Conservation (phyloP, 768 basidiomycete genomes). For the Tubosaeta sp. region DNA sequence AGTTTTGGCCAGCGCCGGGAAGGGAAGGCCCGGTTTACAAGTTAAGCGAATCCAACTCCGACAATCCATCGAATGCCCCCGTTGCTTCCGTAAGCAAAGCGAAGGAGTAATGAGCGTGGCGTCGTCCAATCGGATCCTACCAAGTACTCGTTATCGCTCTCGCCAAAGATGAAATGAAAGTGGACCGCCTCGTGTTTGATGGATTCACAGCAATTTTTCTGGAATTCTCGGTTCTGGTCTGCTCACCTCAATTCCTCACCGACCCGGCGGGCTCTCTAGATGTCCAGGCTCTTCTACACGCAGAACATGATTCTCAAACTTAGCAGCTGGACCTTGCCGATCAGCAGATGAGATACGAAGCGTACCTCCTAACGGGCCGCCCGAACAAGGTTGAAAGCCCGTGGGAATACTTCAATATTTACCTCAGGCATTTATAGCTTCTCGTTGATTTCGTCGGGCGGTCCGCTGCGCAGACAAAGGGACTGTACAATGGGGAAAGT, state of each 20-base stretch:
- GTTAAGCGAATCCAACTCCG: constrained; percentile 2
- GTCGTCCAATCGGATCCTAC: constrained; percentile 2
- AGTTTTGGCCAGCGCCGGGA: not conserved
- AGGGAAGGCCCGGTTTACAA: not conserved
- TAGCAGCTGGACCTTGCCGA: not conserved
- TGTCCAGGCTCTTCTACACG: not conserved
- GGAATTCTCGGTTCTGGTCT: not conserved
- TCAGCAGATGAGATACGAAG: not conserved
- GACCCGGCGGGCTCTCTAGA: not conserved
- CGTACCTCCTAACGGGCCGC: not conserved
- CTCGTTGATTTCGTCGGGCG: not conserved
- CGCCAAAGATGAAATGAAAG: constrained; percentile 13
- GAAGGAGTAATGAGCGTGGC: not conserved
- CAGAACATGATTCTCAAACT: not conserved
- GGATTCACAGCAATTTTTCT: not conserved
- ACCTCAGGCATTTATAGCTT: not conserved
- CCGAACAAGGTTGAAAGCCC: not conserved
- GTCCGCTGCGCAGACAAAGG: constrained; percentile 3
- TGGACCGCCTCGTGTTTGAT: constrained; percentile 22
- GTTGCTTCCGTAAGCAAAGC: not conserved
- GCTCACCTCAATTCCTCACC: not conserved
- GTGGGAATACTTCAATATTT: not conserved
- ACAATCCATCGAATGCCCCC: not conserved
- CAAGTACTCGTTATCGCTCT: constrained; percentile 1
- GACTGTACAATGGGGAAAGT: constrained; percentile 6